Conservation (phyloP, 257 asterid species). For the Cinchona pubescens region DNA sequence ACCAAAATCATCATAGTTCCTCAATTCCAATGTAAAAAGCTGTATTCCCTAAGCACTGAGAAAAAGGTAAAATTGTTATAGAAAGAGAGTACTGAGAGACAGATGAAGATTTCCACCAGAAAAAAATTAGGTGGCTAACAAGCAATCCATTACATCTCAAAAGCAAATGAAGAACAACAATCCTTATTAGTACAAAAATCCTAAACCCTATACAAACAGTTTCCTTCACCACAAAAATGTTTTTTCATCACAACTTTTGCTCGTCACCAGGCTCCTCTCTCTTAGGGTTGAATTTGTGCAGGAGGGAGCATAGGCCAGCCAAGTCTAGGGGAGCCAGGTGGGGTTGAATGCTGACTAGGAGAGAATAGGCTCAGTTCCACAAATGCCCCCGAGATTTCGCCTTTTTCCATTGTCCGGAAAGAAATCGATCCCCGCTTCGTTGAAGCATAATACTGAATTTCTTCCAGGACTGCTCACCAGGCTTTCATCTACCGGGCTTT, state of each 20-base stretch:
- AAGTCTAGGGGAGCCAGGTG: slow-evolving; percentile 66
- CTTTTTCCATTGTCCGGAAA: slow-evolving; percentile 51
- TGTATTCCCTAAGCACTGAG: slow-evolving; percentile 14
- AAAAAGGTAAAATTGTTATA: slow-evolving; percentile 37
- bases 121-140: slow-evolving; percentile 54
- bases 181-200: slow-evolving; percentile 35
- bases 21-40: not conserved
- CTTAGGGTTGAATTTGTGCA: slow-evolving; percentile 26
- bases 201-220: slow-evolving; percentile 53
- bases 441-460: slow-evolving; percentile 42
- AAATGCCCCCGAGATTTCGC: slow-evolving; percentile 54
- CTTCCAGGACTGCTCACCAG: slow-evolving; percentile 40
- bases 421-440: slow-evolving; percentile 60
- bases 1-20: not conserved
- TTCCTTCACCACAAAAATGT: slow-evolving; percentile 55
- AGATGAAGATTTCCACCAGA: slow-evolving; percentile 50
- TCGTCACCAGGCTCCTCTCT: not conserved
- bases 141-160: slow-evolving; percentile 50
- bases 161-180: slow-evolving; percentile 36
- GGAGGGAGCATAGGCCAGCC: slow-evolving; percentile 75
- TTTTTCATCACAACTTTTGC: slow-evolving; percentile 21
- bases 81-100: slow-evolving; percentile 30
- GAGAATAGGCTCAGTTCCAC: slow-evolving; percentile 88
- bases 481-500: slow-evolving; percentile 44
- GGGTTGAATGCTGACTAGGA: slow-evolving; percentile 53